These are phyloP conservation scores for Spirogloea muscicola DNA, from an alignment of 139 green algal genomes.

Conservation along the genomic window DNA sequence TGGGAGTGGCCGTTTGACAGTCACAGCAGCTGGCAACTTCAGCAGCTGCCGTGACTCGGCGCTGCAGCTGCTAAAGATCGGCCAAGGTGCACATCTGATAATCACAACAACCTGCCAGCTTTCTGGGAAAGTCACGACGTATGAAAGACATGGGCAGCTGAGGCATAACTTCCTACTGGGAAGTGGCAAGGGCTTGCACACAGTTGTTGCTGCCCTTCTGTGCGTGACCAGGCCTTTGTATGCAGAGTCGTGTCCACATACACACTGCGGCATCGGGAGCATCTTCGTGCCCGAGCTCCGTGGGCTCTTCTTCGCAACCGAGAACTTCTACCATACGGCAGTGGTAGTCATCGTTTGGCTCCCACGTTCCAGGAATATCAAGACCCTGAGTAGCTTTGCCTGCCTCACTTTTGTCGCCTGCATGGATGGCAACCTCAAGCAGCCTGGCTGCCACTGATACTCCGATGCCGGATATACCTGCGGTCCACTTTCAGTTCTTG, in stretches of 20 bases:
- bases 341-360: neutral
- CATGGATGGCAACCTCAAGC: too few relatives aligned
- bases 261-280: conserved; percentile 8
- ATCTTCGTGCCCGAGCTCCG: conserved; percentile 9
- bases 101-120: neutral
- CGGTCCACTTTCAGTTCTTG: conserved; percentile 43
- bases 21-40: conserved; percentile 29
- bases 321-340: conserved; percentile 49
- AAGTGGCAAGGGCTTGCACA: neutral
- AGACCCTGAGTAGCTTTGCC: neutral
- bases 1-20: too few relatives aligned
- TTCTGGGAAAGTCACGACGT: neutral
- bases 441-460: too few relatives aligned
- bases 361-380: conserved; percentile 7
- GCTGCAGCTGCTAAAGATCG: neutral
- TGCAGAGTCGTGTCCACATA: conserved; percentile 14
- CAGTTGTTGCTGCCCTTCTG: neutral
- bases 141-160: neutral
- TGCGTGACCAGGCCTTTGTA: neutral
- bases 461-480: too few relatives aligned
- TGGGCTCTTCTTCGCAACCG: conserved; percentile 41
- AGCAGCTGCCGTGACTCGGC: neutral
- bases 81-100: neutral
- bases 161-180: neutral
- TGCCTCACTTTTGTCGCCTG: too few relatives aligned